Percentiles rank a stretch among this genome's conserved stretches.
phyloP scores from a whole-genome alignment of 495 filamentous ascomycete genomes.

The Glonium stellatum region DNA sequence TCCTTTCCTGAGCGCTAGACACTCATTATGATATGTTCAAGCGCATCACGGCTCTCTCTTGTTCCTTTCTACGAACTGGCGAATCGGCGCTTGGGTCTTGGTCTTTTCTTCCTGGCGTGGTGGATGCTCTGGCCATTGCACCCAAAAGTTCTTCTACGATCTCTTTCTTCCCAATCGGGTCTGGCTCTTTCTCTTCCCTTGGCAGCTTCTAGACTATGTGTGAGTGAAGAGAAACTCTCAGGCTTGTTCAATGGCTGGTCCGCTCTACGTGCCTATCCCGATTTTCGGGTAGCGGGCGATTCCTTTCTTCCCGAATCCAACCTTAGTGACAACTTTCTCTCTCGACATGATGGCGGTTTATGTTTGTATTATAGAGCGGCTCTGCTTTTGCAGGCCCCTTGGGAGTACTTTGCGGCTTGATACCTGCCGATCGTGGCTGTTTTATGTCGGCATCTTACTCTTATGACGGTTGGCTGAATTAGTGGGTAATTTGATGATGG shows the following conservation, averaged over 20 bases:
- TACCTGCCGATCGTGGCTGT: neutral
- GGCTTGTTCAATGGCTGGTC: slow-evolving; percentile 13
- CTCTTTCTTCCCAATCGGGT: slow-evolving; percentile 3
- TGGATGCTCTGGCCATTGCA: slow-evolving; percentile 20
- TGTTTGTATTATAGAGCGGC: slow-evolving; percentile 7
- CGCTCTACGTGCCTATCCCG: slow-evolving; percentile 12
- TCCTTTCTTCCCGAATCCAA: neutral
- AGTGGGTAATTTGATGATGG: neutral
- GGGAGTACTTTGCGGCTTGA: neutral
- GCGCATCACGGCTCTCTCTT: slow-evolving; percentile 1
- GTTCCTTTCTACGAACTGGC: slow-evolving; percentile 11
- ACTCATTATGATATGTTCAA: neutral
- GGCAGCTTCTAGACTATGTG: neutral
- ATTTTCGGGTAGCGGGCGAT: slow-evolving; percentile 14
- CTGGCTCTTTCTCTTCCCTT: slow-evolving; percentile 1
- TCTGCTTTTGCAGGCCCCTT: neutral
- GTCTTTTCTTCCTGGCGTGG: slow-evolving; percentile 10
- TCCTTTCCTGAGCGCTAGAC: slow-evolving; percentile 2
- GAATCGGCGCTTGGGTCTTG: slow-evolving; percentile 28
- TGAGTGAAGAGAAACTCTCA: neutral
- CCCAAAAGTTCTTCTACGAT: slow-evolving; percentile 23
- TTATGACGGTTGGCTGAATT: neutral
- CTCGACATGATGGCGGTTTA: neutral
- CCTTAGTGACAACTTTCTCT: neutral
- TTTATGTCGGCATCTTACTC: neutral